A percentile compares a stretch with the other conserved stretches of the same genome.
These are phyloP conservation scores for Fistulinella cinereoalba DNA, from an alignment of 1,284 basidiomycete genomes.

Conservation along the genomic window DNA sequence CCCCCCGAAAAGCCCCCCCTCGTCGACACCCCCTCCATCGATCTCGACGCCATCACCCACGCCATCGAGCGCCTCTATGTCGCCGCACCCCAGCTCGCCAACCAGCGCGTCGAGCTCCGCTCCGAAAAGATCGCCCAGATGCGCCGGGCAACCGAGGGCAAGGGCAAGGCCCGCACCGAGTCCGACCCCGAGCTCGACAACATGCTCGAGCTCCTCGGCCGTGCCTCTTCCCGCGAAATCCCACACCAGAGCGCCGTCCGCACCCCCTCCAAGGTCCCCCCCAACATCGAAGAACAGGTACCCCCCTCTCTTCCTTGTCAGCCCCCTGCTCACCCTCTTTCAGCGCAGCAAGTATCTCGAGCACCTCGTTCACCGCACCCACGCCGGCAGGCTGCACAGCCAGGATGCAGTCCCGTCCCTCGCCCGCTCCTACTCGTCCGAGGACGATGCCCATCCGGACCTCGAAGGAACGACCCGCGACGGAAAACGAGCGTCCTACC, in stretches of 20 bases:
- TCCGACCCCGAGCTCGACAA: constrained; percentile 60
- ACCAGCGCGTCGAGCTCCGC: constrained; percentile 83
- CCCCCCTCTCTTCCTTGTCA: constrained; percentile 7
- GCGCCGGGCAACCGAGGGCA: constrained; percentile 54
- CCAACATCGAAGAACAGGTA: constrained; percentile 62
- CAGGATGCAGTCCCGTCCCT: constrained; percentile 56
- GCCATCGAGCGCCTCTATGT: constrained; percentile 85
- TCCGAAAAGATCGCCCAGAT: constrained; percentile 61
- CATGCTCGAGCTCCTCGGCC: constrained; percentile 69
- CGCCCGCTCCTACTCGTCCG: constrained; percentile 5
- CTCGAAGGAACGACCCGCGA: constrained; percentile 14
- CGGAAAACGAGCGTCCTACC: constrained; percentile 23
- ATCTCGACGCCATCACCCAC: constrained; percentile 77
- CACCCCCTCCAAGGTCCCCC: constrained; percentile 51
- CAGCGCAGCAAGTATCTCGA: constrained; percentile 72
- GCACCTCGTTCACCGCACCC: constrained; percentile 63
- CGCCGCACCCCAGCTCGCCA: constrained; percentile 79
- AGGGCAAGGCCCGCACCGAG: constrained; percentile 38
- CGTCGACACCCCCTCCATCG: constrained; percentile 61
- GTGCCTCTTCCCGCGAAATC: constrained; percentile 65
- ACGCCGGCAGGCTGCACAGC: constrained; percentile 61
- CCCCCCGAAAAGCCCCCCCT: no score
- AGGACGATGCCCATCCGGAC: no score
- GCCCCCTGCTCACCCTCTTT: constrained; percentile 2
- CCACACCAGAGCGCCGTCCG: constrained; percentile 64